Base-by-base conservation (phyloP, 2,329 filamentous ascomycete genomes). In the Albophoma yamanashiensis region DNA sequence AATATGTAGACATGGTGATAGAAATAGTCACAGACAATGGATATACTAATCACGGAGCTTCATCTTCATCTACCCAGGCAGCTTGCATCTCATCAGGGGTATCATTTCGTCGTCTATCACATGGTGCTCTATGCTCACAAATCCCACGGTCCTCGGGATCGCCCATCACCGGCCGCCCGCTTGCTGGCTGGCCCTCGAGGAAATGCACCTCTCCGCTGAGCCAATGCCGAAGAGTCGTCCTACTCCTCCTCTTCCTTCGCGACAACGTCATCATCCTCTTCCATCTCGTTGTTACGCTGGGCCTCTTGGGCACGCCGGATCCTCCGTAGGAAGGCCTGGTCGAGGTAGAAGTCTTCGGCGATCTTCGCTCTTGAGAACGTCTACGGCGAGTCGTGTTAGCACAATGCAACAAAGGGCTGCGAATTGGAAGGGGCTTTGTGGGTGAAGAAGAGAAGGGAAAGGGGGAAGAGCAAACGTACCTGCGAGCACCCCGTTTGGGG, bases 401-500 rank as follows among this genome's bases (percentile, higher is more conserved):
- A 36, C 20, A 42, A 12, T 4, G 3, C 36, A 22, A 20, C 22
- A 58, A 3, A 17, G 27, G 36, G 34, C 22, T 12, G 42, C 27
- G 20, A 9, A 57, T 53, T 2, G 34, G 9, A 42, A 15, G 9
- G 52, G 0, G 17, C 17, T 40, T 47, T 11, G 55, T 4, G 17
- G 22, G 43, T 5, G 8, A 25, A 50, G 25, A 8, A 20, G 17
- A 12, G 40, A 38, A 42, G 14, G 22, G n/a, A 11, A 11, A n/a
- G 20, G 15, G 34, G 22, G 4, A 14, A 17, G 43, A 63, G 43
- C n/a, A 74, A 42, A 59, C 7, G n/a, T 73, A 85, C 83, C 75
- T 82, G 75, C 56, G 77, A 75, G 69, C 89, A 92, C 1, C 88
- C 88, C 2, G 81, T 74, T 60, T 85, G 80, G 0, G 88, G 88